Percentiles rank a stretch among this genome's conserved stretches.
These are phyloP conservation scores for Byssochlamys sp. DNA, from an alignment of 2,329 filamentous ascomycete genomes.

Conservation along the genomic window DNA sequence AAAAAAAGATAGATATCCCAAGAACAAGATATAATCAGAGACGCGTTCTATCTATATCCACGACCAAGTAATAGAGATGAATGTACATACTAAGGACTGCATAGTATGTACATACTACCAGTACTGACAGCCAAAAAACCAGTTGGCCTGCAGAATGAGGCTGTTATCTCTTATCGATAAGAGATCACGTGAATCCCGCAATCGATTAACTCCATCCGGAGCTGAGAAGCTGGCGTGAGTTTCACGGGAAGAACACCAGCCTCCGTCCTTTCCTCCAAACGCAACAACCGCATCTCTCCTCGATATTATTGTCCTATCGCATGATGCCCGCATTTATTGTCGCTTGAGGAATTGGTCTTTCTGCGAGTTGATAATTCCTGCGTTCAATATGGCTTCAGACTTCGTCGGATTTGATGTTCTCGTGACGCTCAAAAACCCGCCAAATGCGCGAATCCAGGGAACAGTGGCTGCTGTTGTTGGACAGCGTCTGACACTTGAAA, in stretches of 20 bases:
- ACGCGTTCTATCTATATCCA: too few species aligned
- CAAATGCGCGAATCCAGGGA: slow-evolving; percentile 57
- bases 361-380: slow-evolving; percentile 1
- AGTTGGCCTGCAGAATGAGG: not conserved
- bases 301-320: not conserved
- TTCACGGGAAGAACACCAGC: not conserved
- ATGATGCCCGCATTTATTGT: slow-evolving; percentile 1
- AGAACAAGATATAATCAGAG: not conserved
- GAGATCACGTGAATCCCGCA: slow-evolving; percentile 3
- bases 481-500: slow-evolving; percentile 57
- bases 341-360: not conserved
- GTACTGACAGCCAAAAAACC: too few species aligned
- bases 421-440: slow-evolving; percentile 59
- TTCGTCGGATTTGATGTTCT: slow-evolving; percentile 70
- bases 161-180: slow-evolving; percentile 9
- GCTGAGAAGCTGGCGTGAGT: not conserved
- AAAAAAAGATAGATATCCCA: not conserved
- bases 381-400: slow-evolving; percentile 50
- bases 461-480: slow-evolving; percentile 62
- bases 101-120: too few species aligned
- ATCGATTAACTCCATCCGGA: not conserved
- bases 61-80: too few species aligned
- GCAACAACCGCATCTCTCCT: not conserved
- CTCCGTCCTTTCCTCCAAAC: not conserved
- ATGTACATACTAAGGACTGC: too few species aligned